Evolutionary conservation across 2,329 filamentous ascomycete species (phyloP).

Genomic region (Alternaria gansuensis): DNA sequence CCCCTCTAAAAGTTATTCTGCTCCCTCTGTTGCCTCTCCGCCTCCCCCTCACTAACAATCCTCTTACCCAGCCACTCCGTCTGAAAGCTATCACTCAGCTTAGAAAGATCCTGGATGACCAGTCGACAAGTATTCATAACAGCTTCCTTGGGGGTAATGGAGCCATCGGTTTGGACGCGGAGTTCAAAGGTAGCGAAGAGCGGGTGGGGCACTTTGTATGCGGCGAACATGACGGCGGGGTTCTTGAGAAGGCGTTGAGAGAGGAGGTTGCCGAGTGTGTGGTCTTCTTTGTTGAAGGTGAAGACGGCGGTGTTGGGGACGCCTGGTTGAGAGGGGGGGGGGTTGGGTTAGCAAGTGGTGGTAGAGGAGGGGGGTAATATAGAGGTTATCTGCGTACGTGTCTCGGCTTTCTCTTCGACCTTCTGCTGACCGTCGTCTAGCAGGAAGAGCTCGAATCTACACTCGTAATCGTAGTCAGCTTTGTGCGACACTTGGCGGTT

Average conservation of each 20-base stretch:
- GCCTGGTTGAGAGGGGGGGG: constrained; percentile 61
- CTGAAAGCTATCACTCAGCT: constrained; percentile 85
- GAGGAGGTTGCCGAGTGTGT: constrained; percentile 91
- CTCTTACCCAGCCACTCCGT: constrained; percentile 68
- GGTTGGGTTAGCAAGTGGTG: neutral
- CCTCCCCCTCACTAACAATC: constrained; percentile 49
- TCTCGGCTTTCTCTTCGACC: constrained; percentile 86
- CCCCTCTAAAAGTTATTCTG: constrained; percentile 37
- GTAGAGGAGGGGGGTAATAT: neutral
- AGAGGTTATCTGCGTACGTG: constrained; percentile 70
- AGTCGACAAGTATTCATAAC: constrained; percentile 82
- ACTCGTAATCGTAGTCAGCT: constrained; percentile 30
- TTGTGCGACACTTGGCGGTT: constrained; percentile 18
- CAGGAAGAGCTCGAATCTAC: constrained; percentile 92
- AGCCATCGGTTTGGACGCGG: constrained; percentile 90
- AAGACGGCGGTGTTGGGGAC: constrained; percentile 97
- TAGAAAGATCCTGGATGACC: constrained; percentile 80
- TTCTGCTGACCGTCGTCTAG: constrained; percentile 91
- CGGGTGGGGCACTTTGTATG: constrained; percentile 75
- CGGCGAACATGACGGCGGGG: constrained; percentile 85
- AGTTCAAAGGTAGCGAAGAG: constrained; percentile 67
- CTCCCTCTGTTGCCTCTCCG: constrained; percentile 44
- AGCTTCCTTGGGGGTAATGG: constrained; percentile 86
- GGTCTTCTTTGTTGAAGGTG: constrained; percentile 94
- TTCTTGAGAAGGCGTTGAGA: constrained; percentile 85